These are phyloP conservation scores for Alternaria consortialis DNA, from an alignment of 2,329 filamentous ascomycete genomes.

Conservation along the genomic window DNA sequence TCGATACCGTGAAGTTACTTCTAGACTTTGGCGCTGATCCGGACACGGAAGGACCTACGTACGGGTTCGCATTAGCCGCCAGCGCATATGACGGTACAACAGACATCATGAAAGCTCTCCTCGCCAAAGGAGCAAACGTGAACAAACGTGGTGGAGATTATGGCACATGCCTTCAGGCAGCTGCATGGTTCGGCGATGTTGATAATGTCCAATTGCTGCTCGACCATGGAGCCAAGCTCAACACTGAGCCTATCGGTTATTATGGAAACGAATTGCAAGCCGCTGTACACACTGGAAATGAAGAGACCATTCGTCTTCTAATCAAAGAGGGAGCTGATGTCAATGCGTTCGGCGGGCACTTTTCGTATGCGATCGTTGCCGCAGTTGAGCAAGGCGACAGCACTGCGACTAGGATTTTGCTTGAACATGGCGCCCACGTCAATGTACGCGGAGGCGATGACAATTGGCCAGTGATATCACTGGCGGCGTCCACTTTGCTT, in stretches of 20 bases:
- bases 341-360: constrained; percentile 28
- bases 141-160: constrained; percentile 34
- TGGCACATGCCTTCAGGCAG: constrained; percentile 31
- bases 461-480: constrained; percentile 28
- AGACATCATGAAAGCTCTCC: constrained; percentile 26
- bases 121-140: constrained; percentile 31
- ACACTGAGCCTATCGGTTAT: constrained; percentile 26
- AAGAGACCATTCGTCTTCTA: constrained; percentile 28
- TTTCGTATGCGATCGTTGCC: constrained; percentile 29
- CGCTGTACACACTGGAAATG: constrained; percentile 25
- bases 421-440: constrained; percentile 31
- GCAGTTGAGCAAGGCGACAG: constrained; percentile 26
- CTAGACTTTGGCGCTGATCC: constrained; percentile 29
- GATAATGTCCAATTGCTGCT: constrained; percentile 34
- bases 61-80: constrained; percentile 31
- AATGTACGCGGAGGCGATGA: constrained; percentile 33
- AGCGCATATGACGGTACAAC: constrained; percentile 33
- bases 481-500: constrained; percentile 23
- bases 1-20: constrained; percentile 31
- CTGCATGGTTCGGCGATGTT: constrained; percentile 23
- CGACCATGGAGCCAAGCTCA: constrained; percentile 31
- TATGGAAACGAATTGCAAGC: constrained; percentile 36
- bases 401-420: constrained; percentile 19
- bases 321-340: constrained; percentile 31
- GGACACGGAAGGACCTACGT: constrained; percentile 32